A percentile compares a stretch with the other conserved stretches of the same genome.
phyloP scores from a whole-genome alignment of 2,329 filamentous ascomycete genomes.

The Stagonosporopsis rhizophila region DNA sequence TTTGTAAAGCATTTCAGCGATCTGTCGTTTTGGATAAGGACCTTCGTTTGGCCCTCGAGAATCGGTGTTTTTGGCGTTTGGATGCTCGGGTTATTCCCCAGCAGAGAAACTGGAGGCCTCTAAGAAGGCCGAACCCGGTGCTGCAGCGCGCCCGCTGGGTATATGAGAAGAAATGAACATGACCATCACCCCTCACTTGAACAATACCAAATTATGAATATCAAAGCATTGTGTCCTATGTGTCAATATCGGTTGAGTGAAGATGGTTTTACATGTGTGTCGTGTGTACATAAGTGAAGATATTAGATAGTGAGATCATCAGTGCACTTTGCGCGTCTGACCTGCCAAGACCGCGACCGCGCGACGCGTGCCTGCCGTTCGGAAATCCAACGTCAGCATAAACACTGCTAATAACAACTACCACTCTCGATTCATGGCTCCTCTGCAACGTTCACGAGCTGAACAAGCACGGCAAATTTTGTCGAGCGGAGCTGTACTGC shows the following conservation, averaged over 20 bases:
- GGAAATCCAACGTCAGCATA: conserved; percentile 35
- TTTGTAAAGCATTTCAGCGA: conserved; percentile 50
- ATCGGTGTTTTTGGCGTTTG: conserved; percentile 37
- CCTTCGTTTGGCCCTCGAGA: conserved; percentile 43
- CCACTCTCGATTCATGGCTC: conserved; percentile 46
- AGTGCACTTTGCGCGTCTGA: conserved; percentile 26
- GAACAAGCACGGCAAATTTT: conserved; percentile 60
- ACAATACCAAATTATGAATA: not conserved
- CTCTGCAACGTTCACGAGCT: conserved; percentile 49
- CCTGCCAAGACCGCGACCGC: conserved; percentile 38
- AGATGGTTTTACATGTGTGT: not conserved
- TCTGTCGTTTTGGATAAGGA: conserved; percentile 37
- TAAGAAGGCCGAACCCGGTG: conserved; percentile 28
- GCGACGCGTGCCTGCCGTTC: conserved; percentile 38
- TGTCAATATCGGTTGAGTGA: not conserved
- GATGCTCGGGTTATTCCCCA: conserved; percentile 4
- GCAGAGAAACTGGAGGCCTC: conserved; percentile 3
- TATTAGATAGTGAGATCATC: conserved; percentile 26
- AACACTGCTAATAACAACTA: conserved; percentile 20
- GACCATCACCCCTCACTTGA: conserved; percentile 14
- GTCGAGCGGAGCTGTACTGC: conserved; percentile 66
- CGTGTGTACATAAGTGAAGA: not conserved
- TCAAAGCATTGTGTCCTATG: not conserved
- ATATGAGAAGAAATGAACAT: conserved; percentile 32
- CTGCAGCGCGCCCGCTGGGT: conserved; percentile 39